Base-by-base conservation (phyloP, 495 filamentous ascomycete genomes). In the Cercophora scortea region DNA sequence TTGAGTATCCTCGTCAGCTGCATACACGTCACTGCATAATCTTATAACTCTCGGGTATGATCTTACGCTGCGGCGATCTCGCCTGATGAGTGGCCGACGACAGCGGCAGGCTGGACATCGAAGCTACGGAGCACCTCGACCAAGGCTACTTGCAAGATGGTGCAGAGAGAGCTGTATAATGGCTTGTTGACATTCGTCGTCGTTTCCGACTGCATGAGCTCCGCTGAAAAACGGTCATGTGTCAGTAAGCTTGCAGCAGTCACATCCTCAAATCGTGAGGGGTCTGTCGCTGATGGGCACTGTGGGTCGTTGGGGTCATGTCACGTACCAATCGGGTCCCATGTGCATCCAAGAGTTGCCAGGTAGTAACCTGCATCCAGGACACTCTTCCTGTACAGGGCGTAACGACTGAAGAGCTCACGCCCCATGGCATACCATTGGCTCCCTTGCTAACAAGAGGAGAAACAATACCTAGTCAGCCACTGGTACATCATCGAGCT, bases 71-170 rank as follows among this genome's bases (percentile, higher is more conserved):
- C 67, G 4, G 67, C 67, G 56, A 83, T 83, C 55, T 84, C 81
- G 8, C 81, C 81, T 53, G 75, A 79, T 1, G 79, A 84, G 52
- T 84, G 79, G 3, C 81, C 81, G 4, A 81, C 65, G 0, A 81
- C 78, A 34, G 69, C 68, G 19, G 51, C 49, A 1, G 79, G 77
- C 6, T 47, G 39, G 5, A 84, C 64, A 32, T 68, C 70, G 60
- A 76, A 76, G 41, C 60, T 66, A 9, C 54, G 49, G 4, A 84
- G 59, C 8, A 82, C 54, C 5, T 77, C 70, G 1, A 79, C 71
- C 15, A 85, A 51, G 0, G 72, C 72, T 11, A 79, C 62, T 47
- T 79, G 75, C 0, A 79, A 32, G 25, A 67, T 65, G 5, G 75
- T 77, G 45, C 66, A 81, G 33, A 74, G 43, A 13, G 74, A 61